Conservation (phyloP, 208 protist genomes). For the Polymyxa betae region DNA sequence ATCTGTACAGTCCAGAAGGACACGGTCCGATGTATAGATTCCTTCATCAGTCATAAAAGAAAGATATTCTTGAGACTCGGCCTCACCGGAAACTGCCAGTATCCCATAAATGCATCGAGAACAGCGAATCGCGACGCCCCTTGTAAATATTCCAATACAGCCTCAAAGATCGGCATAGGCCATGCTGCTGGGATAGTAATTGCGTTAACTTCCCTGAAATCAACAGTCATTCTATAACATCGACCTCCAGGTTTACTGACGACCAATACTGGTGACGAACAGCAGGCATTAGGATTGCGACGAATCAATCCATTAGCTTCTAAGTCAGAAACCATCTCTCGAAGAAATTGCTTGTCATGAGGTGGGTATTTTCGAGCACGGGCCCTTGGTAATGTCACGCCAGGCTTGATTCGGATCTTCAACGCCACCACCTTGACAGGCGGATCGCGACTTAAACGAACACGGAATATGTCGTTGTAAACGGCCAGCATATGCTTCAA, state of each 20-base stretch:
- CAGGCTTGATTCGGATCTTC: no score
- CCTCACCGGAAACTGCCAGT: slow-evolving; percentile 8
- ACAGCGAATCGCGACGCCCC: neutral
- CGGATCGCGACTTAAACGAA: no score
- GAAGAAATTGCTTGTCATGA: neutral
- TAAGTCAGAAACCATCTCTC: neutral
- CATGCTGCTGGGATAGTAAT: neutral
- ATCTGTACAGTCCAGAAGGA: neutral
- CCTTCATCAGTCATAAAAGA: slow-evolving; percentile 34
- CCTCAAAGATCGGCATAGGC: neutral
- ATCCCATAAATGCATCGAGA: neutral
- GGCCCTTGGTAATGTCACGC: no score
- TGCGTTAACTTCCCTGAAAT: neutral
- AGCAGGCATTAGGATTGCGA: neutral
- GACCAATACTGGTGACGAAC: neutral
- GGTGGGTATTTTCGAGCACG: no score
- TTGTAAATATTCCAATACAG: neutral
- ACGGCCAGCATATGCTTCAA: no score
- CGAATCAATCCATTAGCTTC: neutral
- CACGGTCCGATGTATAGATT: neutral
- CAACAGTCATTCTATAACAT: neutral
- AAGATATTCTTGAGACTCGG: neutral
- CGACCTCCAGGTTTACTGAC: neutral
- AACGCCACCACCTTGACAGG: no score
- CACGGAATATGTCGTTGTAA: no score